Evolutionary conservation across 1,284 basidiomycete genomes (phyloP).

Genomic region (Microbotryum lychnidis-dioicae): DNA sequence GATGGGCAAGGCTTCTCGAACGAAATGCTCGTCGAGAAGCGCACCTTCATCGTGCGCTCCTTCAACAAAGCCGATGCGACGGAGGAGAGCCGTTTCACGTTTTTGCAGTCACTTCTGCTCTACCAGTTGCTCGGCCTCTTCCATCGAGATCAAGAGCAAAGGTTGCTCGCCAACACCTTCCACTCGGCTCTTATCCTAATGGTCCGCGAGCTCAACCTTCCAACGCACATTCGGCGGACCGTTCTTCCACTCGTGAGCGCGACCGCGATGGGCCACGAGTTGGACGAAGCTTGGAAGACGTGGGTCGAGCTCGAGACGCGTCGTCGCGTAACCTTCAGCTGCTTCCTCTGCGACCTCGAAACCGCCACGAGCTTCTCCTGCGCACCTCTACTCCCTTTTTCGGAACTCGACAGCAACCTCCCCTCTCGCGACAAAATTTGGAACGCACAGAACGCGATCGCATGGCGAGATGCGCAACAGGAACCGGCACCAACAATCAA

Average conservation of each 20-base stretch:
- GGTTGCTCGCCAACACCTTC: slow-evolving; percentile 25
- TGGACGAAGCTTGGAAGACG: slow-evolving; percentile 20
- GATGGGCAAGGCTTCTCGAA: slow-evolving; percentile 26
- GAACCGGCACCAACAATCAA: background rate
- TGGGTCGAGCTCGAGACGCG: slow-evolving; percentile 29
- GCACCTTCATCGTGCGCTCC: slow-evolving; percentile 24
- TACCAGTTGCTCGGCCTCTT: slow-evolving; percentile 32
- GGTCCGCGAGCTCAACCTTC: slow-evolving; percentile 21
- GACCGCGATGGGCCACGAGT: background rate
- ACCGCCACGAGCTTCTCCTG: slow-evolving; percentile 14
- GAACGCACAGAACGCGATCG: slow-evolving; percentile 12
- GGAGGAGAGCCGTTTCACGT: slow-evolving; percentile 18
- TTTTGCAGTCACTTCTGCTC: slow-evolving; percentile 23
- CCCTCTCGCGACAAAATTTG: slow-evolving; percentile 20
- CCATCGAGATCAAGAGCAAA: slow-evolving; percentile 30
- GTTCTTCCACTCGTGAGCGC: background rate
- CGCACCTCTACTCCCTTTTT: slow-evolving; percentile 17
- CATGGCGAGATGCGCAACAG: slow-evolving; percentile 11
- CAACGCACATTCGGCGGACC: slow-evolving; percentile 6
- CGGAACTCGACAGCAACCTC: slow-evolving; percentile 26
- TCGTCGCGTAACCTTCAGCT: slow-evolving; percentile 25
- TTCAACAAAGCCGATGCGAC: slow-evolving; percentile 14
- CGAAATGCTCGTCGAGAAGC: slow-evolving; percentile 31
- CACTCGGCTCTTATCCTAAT: slow-evolving; percentile 26
- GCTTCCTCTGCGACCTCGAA: slow-evolving; percentile 30